These are phyloP conservation scores for Hypoxylon sp. DNA, from an alignment of 2,329 filamentous ascomycete species.

Conservation along the genomic window DNA sequence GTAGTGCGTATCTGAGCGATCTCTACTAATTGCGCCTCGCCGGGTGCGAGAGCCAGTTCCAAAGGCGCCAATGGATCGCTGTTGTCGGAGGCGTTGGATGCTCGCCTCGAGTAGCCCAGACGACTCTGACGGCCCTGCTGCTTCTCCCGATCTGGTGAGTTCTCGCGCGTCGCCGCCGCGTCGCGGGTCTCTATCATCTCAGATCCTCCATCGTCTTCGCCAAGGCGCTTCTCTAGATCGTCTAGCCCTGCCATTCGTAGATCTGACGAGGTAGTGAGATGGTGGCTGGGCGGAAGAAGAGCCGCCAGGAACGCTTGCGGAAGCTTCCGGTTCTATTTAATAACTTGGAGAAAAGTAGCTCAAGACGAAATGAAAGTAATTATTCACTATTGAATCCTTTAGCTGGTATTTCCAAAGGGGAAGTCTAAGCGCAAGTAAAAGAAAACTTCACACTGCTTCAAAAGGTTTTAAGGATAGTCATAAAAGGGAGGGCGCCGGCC, in stretches of 20 bases:
- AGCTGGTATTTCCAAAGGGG: too few species aligned
- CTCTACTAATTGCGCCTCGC: slow-evolving; percentile 49
- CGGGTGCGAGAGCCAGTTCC: slow-evolving; percentile 40
- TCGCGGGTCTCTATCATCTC: slow-evolving; percentile 21
- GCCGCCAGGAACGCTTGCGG: slow-evolving; percentile 2
- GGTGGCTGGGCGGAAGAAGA: slow-evolving; percentile 6
- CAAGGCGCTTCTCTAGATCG: slow-evolving; percentile 28
- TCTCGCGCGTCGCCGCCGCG: slow-evolving; percentile 16
- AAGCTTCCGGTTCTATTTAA: too few species aligned
- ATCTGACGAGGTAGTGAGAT: not conserved
- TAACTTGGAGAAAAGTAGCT: too few species aligned
- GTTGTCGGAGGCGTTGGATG: slow-evolving; percentile 42
- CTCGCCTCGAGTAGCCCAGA: slow-evolving; percentile 30
- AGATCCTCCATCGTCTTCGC: slow-evolving; percentile 14
- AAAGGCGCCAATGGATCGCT: slow-evolving; percentile 40
- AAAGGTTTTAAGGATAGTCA: too few species aligned
- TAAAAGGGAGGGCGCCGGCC: not conserved
- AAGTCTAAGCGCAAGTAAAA: not conserved
- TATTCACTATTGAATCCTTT: too few species aligned
- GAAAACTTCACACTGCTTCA: not conserved
- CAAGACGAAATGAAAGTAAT: too few species aligned
- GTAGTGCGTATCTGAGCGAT: slow-evolving; percentile 53
- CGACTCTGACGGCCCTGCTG: slow-evolving; percentile 16
- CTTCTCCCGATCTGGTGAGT: slow-evolving; percentile 21
- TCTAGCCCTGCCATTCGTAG: slow-evolving; percentile 29